Base-by-base conservation (phyloP, 805 yeast species). In the Cyberlindnera maclurae region DNA sequence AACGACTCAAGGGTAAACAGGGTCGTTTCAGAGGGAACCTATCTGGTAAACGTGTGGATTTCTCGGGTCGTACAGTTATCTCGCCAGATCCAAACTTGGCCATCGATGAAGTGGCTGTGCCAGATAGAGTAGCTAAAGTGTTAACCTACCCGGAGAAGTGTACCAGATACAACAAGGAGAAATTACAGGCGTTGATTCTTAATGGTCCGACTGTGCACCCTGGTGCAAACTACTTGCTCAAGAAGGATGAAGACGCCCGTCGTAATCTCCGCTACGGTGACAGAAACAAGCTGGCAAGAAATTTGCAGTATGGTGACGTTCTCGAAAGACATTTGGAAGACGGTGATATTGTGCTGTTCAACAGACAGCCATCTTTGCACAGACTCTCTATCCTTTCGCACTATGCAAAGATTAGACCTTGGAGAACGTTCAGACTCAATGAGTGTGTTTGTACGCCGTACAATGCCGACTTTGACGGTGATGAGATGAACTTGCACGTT, bases 391-490 rank as follows among this genome's bases (percentile, higher is more conserved):
- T 93, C 63, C 68, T 93, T 49, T 82, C 97, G 2, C 99, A 93
- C 68, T 89, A 81, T 62, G 99, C 96, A 34, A 89, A 87, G 57
- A 81, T 93, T 52, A 75, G 95, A 56, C 98, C 98, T 0, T 93
- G 97, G 97, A 75, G 98, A 66, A 93, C 99, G 2, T 86, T 93
- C 67, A 72, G 99, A 50, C 71, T 93, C 51, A 93, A 93, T 59
- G 97, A 93, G 63, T 93, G 98, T 81, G 99, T 93, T 9, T 93
- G 98, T 67, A 93, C 98, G 0, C 98, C 98, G 2, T 93, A 93
- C 65, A 94, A 94, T 61, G 99, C 99, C 29, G 99, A 93, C 74
- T 93, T 93, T 59, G 98, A 93, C 63, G 98, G 98, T 64, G 98
- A 93, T 65, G 98, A 93, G 63, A 93, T 93, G 98, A 93, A 93